Base-by-base conservation (phyloP, 139 green algal genomes). In the Parachlorella kessleri region DNA sequence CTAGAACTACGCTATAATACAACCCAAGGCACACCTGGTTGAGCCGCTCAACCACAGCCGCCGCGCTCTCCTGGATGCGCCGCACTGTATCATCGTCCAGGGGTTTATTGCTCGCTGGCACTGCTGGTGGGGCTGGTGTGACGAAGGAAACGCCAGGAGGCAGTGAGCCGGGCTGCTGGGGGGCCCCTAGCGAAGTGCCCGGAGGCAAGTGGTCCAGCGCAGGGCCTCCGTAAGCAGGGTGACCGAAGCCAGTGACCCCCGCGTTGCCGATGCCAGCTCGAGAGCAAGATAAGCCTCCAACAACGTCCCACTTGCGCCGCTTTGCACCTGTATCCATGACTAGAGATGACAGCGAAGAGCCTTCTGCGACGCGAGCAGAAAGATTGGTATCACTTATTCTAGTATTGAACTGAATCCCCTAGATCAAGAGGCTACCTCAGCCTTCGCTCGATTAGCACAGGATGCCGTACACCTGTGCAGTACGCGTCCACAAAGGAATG, bases 251-350 rank as follows among this genome's bases (percentile, higher is more conserved):
- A 14, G 48, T 59, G 48, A 59, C 48, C 14, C 48, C 48, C 14
- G 48, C 48, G 48, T 59, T 59, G 14, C 48, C 48, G 21, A 59
- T 18, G 21, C 48, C 48, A 18, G 48, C 48, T 59, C 48, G 48
- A 59, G 48, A 59, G 14, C 21, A 28, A 28, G 48, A 14, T 28
- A 18, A 18, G 21, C 26, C 59, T 3, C 36, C 41, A 18, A 3
- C 33, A 48, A 81, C 76, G 21, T 78, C 59, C 70, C 55, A 83
- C 55, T 83, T 83, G 23, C 48, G 39, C 9, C 41, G 66, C 35
- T 53, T 72, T 28, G 30, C 23, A 53, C 66, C 10, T 33, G 63
- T 69, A 35, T 69, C 63, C 28, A 30, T 9, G 9, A 66, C 28
- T 66, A 1, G n/a, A n/a, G n/a, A n/a, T n/a, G n/a, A n/a, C n/a